Conservation (phyloP, 768 basidiomycete genomes). For the Hypholoma fasciculare region DNA sequence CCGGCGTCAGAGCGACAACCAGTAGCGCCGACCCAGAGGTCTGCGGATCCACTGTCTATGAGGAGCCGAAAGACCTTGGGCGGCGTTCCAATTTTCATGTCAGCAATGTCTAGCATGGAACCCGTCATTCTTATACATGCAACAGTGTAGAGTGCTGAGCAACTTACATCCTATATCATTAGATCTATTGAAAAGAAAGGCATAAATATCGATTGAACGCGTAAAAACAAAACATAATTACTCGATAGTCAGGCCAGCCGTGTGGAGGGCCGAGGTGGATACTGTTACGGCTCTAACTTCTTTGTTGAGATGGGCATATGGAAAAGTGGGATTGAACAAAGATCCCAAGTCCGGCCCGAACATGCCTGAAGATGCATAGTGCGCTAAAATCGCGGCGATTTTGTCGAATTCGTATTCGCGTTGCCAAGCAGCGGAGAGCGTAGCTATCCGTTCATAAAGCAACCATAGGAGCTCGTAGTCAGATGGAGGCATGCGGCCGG, state of each 20-base stretch:
- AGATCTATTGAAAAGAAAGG: background rate
- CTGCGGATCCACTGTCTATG: conserved; percentile 65
- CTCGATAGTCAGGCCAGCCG: conserved; percentile 3
- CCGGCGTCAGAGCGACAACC: conserved; percentile 36
- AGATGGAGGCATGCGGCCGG: conserved; percentile 42
- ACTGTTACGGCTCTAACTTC: conserved; percentile 23
- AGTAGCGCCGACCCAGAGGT: conserved; percentile 58
- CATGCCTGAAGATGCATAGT: background rate
- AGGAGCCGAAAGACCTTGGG: conserved; percentile 45
- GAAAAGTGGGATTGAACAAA: background rate
- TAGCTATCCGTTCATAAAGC: conserved; percentile 39
- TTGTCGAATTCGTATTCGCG: conserved; percentile 27
- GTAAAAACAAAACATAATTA: background rate
- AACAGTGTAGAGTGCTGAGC: too few species aligned
- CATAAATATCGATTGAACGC: too few species aligned
- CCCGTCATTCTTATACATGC: background rate
- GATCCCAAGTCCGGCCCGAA: background rate
- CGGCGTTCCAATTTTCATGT: conserved; percentile 45
- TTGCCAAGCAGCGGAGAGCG: conserved; percentile 21
- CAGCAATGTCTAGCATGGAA: conserved; percentile 24
- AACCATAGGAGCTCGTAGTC: conserved; percentile 33
- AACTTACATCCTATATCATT: conserved; percentile 44
- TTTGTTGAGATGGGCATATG: background rate
- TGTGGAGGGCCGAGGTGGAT: background rate
- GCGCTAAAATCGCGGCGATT: background rate